phyloP scores from a whole-genome alignment of 1,284 basidiomycete species.

The Athelia psychrophila region DNA sequence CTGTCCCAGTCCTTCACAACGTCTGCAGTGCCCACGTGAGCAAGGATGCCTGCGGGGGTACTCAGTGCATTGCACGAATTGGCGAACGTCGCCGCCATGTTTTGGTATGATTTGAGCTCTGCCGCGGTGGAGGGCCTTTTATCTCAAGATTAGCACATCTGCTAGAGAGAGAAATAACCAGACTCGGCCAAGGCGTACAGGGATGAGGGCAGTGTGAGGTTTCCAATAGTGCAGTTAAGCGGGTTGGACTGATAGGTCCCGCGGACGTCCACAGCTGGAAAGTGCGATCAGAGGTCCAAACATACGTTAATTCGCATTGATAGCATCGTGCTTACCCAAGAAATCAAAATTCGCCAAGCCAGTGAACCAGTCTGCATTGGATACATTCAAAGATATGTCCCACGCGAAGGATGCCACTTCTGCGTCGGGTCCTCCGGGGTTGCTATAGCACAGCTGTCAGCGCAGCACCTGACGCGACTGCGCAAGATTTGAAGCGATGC shows the following conservation, averaged over 20 bases:
- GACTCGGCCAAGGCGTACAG: neutral
- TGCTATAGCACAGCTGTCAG: neutral
- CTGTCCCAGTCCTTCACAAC: slow-evolving; percentile 13
- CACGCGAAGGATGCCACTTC: neutral
- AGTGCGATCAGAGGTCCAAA: too few species aligned
- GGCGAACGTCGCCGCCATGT: slow-evolving; percentile 7
- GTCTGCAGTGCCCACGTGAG: slow-evolving; percentile 11
- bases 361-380: neutral
- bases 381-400: neutral
- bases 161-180: neutral
- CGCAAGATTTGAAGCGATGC: neutral
- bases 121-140: slow-evolving; percentile 10
- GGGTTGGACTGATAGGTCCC: neutral
- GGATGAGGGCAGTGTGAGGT: neutral
- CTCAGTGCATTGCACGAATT: slow-evolving; percentile 6
- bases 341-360: neutral
- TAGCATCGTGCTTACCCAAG: neutral
- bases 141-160: neutral
- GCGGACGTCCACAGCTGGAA: neutral
- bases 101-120: slow-evolving; percentile 11
- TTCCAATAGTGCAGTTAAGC: neutral
- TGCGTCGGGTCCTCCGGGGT: neutral
- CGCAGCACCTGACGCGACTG: too few species aligned
- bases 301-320: too few species aligned
- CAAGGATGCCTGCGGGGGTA: slow-evolving; percentile 12